phyloP scores from a whole-genome alignment of 169 alveolate genomes.

The Theileria equi region DNA sequence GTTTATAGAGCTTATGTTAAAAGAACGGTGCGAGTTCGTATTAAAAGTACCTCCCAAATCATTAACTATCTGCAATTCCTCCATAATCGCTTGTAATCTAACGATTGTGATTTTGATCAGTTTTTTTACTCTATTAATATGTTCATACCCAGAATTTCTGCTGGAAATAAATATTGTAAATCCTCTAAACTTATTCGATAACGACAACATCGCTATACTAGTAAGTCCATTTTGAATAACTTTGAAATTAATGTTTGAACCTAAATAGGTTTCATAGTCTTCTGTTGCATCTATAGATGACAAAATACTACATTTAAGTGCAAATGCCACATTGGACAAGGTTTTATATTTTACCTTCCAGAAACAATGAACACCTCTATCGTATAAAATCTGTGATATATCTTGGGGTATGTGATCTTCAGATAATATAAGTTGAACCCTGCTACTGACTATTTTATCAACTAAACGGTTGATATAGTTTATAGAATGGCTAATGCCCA shows the following conservation, averaged over 20 bases:
- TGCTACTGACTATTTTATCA: constrained; percentile 10
- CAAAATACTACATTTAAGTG: constrained; percentile 16
- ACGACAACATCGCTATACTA: constrained; percentile 11
- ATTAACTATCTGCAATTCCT: constrained; percentile 39
- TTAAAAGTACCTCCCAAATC: constrained; percentile 29
- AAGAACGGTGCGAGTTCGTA: not conserved
- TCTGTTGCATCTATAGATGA: not conserved
- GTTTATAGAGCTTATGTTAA: too few relatives aligned
- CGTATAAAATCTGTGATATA: constrained; percentile 5
- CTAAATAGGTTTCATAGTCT: not conserved
- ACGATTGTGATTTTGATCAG: constrained; percentile 16
- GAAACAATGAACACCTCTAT: constrained; percentile 24
- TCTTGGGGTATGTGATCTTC: constrained; percentile 16
- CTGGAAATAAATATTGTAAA: constrained; percentile 43
- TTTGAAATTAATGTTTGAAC: constrained; percentile 1
- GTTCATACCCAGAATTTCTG: not conserved
- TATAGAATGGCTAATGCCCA: not conserved
- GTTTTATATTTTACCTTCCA: constrained; percentile 13
- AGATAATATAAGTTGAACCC: constrained; percentile 28
- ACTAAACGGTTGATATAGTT: not conserved
- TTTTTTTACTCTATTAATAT: constrained; percentile 4
- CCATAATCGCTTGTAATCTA: constrained; percentile 42
- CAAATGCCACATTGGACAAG: constrained; percentile 21
- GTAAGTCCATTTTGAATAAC: not conserved
- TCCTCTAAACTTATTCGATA: constrained; percentile 32